Base-by-base conservation (phyloP, 441 rosid genomes). In the Biscutella auriculata region DNA sequence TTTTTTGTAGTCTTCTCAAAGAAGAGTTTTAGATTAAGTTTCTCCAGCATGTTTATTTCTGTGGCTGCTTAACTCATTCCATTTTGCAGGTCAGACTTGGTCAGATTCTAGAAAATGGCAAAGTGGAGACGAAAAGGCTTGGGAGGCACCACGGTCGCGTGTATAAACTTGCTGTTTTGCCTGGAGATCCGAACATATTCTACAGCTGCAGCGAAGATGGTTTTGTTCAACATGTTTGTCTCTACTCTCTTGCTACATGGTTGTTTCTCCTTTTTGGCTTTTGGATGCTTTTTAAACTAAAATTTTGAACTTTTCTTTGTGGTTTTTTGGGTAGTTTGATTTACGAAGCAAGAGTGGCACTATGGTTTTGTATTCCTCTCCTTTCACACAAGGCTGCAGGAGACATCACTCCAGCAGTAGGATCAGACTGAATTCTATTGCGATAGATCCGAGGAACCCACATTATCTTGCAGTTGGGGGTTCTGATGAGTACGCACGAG, bases 201-300 rank as follows among this genome's bases (percentile, higher is more conserved):
- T 86, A 83, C 46, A 86, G 88, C 72, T 81, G 88, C 12, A 88
- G 83, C 5, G 90, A 76, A 76, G 86, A 86, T 77, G 95, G 95
- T 67, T 66, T 78, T 57, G 83, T 81, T 61, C 90, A 78, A 76
- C 88, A 71, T 68, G 95, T 85, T 68, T 30, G 83, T 76, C 33
- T 46, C 73, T 56, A 45, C 32, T 26, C 17, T 35, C 10, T 26
- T 2, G 51, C 41, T 53, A 11, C 32, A 15, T 36, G 9, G 8
- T n/a, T 13, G 3, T 16, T 19, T 21, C 19, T 43, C 12, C 6
- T 44, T 10, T 29, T 49, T 60, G 44, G 17, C 47, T 61, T 48
- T 54, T 29, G 11, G 17, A 41, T 39, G 43, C 26, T 32, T 39
- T 9, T 26, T 11, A 37, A 61, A 33, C 57, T 28, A 13, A 50